Evolutionary conservation across 108 stramenopile genomes (phyloP), one percentile per base, ranked within the genome.

Genomic region (Mediolabrus comicus): DNA sequence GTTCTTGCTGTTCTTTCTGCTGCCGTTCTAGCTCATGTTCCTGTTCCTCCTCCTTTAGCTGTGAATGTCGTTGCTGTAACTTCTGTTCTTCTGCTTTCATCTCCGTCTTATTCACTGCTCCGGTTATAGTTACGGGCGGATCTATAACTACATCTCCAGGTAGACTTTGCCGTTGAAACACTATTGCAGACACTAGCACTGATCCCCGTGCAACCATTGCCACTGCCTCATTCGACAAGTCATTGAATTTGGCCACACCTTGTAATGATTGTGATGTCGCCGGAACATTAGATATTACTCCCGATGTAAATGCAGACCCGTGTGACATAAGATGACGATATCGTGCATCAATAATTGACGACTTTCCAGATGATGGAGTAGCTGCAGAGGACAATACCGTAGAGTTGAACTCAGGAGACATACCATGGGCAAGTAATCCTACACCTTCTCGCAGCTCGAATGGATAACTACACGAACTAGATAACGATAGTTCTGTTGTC

Each of bases 231-330:
- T 62, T 79, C 22, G 84, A 66, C 16, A 89, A 43, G 29, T 67
- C 57, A 22, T 59, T 59, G 57, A 75, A 87, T 12, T 31, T 28
- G 10, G 74, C 73, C 66, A 74, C 75, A 3, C 83, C 86, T 53
- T 70, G 68, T 9, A 89, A 36, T 39, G 72, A 83, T 26, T 74
- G 78, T 26, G 86, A 75, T n/a, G 84, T 69, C 5, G 84, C 73
- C n/a, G 88, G 84, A 35, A 89, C 84, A 54, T 77, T 41, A 0
- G 59, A 30, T 27, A 89, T 72, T 5, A 74, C 57, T 24, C 88
- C 86, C 11, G 88, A 89, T 22, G 82, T 84, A 58, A 89, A 84
- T 11, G 75, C 84, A 49, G 46, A 59, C 10, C 88, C 88, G 53
- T 78, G 65, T n/a, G 71, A 69, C 77, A 86, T 71, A 2, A 73